phyloP scores from a whole-genome alignment of 106 monocot genomes.

The Dendrobium catenatum region DNA sequence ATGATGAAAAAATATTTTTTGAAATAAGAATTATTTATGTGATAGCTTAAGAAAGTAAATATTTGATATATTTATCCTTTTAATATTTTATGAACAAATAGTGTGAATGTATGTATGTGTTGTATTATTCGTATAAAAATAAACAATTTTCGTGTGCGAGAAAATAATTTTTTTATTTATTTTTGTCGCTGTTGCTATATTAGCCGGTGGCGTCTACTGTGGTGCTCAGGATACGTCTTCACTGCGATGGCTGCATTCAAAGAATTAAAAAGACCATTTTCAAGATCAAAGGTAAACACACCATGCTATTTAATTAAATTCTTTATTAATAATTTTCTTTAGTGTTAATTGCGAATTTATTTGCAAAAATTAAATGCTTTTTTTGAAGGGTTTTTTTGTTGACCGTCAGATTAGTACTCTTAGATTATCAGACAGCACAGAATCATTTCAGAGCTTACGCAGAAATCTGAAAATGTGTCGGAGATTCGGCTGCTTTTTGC shows the following conservation, averaged over 20 bases:
- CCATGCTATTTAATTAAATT: background rate
- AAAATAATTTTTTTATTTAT: background rate
- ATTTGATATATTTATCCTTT: too few species aligned
- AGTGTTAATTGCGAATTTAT: too few species aligned
- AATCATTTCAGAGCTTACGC: background rate
- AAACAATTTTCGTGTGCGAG: too few species aligned
- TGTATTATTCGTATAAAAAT: too few species aligned
- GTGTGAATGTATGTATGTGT: too few species aligned
- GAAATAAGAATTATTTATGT: too few species aligned
- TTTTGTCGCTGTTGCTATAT: background rate
- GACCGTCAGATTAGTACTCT: background rate
- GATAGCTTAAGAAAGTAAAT: too few species aligned
- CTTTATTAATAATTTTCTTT: too few species aligned
- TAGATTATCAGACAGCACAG: background rate
- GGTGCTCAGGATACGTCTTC: conserved; percentile 48
- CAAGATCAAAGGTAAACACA: conserved; percentile 35
- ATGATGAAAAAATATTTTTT: too few species aligned
- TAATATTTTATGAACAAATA: too few species aligned
- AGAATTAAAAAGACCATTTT: conserved; percentile 33
- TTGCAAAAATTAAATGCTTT: too few species aligned
- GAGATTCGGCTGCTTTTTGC: background rate
- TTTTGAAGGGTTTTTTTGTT: background rate
- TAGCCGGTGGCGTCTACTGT: conserved; percentile 23
- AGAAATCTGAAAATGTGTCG: background rate
- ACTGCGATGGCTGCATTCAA: conserved; percentile 71